Base-by-base conservation (phyloP, 1,139 yeast species). In the Geotrichum candidum region DNA sequence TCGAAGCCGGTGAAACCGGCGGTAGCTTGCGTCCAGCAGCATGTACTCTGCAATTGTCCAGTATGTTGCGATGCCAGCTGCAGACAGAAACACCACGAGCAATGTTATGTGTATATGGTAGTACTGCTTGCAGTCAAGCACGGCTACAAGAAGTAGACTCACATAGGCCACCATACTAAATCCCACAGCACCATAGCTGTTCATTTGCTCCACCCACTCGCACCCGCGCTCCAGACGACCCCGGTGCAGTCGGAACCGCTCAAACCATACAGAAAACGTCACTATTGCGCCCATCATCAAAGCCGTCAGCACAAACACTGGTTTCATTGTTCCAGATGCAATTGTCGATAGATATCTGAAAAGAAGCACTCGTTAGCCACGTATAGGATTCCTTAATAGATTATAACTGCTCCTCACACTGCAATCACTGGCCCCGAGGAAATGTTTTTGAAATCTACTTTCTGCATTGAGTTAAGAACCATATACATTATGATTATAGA, bases 321-420 rank as follows among this genome's bases (percentile, higher is more conserved):
- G 64, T 33, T 62, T 62, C 56, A 62, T 54, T 15, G 62, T 54
- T 6, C 60, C 64, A 5, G 64, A 62, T 3, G 62, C 64, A 27
- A 59, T 57, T 27, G 64, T 62, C 29, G 64, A 62, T 10, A 62
- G 57, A 45, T 62, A 61, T 13, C 63, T 61, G 27, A 23, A 13
- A 41, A 31, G 15, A 46, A 22, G 4, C 51, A 41, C 18, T 27
- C 3, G 35, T 51, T 51, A 51, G 50, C 29, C 51, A 38, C 45
- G 33, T 54, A 10, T 27, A 2, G 23, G 51, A 3, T 3, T 5
- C 0, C 1, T 22, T 18, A 31, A 13, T 55, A 25, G 51, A 3
- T 13, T 18, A 53, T 25, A 50, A 48, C 23, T 22, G 27, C 35
- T 41, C 48, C 35, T 38, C 54, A 61, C 58, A 57, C 61, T 51